Evolutionary conservation across 1,139 yeast species (phyloP).

Genomic region (Lodderomyces parapsilosis): DNA sequence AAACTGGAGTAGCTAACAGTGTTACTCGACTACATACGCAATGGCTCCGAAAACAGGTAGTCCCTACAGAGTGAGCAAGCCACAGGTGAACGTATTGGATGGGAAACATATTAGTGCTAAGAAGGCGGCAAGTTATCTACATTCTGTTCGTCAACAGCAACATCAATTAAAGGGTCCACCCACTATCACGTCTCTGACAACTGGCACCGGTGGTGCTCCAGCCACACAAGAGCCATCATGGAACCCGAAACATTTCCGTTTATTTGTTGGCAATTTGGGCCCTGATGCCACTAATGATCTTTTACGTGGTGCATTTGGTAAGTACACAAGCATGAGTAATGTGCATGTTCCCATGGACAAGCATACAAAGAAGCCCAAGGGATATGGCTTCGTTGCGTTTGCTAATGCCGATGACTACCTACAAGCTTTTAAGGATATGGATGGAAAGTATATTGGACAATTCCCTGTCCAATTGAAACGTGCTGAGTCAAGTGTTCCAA

Average conservation of each 20-base stretch:
- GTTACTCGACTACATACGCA: neutral
- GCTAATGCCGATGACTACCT: conserved; percentile 61
- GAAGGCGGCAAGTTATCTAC: conserved; percentile 44
- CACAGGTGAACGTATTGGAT: conserved; percentile 5
- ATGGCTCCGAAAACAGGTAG: neutral
- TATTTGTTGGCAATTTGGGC: conserved; percentile 75
- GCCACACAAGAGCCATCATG: conserved; percentile 42
- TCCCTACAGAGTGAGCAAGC: conserved; percentile 1
- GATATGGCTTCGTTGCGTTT: conserved; percentile 73
- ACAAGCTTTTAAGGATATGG: conserved; percentile 70
- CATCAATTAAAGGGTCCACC: conserved; percentile 1
- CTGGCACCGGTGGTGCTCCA: neutral
- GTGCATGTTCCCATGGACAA: conserved; percentile 55
- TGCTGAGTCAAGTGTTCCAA: conserved; percentile 54
- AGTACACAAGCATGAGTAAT: conserved; percentile 50
- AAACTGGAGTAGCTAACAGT: too few relatives aligned
- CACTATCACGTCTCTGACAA: neutral
- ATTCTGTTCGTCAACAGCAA: conserved; percentile 15
- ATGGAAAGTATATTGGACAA: conserved; percentile 72
- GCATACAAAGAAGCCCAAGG: conserved; percentile 48
- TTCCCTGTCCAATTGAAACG: conserved; percentile 71
- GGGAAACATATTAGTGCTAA: conserved; percentile 13
- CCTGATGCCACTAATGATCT: conserved; percentile 62
- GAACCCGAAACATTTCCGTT: conserved; percentile 67
- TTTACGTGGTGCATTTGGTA: conserved; percentile 50